These are phyloP conservation scores for Vigna trinervia DNA, from an alignment of 306 rosid species.

Conservation along the genomic window DNA sequence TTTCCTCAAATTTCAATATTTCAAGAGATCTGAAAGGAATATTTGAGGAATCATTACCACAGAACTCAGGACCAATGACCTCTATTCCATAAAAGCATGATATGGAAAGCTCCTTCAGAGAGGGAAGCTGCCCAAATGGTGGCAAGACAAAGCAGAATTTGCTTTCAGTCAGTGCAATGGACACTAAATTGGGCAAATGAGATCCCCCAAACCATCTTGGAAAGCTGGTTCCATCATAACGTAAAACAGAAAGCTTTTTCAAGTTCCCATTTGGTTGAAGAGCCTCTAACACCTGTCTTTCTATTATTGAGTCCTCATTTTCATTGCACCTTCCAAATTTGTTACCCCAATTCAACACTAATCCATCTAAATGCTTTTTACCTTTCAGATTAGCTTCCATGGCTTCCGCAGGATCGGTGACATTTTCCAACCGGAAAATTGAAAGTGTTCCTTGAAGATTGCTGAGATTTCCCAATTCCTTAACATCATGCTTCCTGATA, in stretches of 20 bases:
- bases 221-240: constrained; percentile 19
- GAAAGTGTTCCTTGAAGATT: constrained; percentile 30
- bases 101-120: constrained; percentile 35
- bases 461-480: constrained; percentile 14
- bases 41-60: not conserved
- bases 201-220: constrained; percentile 44
- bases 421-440: not conserved
- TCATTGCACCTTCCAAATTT: constrained; percentile 5
- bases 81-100: constrained; percentile 10
- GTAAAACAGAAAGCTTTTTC: not conserved
- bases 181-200: constrained; percentile 22
- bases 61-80: constrained; percentile 40
- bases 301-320: not conserved
- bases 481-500: not conserved
- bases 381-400: constrained; percentile 1
- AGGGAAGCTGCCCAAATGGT: constrained; percentile 41
- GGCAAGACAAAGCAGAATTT: constrained; percentile 33
- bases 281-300: constrained; percentile 10
- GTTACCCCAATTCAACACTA: constrained; percentile 15
- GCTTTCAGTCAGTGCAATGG: not conserved
- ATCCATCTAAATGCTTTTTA: constrained; percentile 30
- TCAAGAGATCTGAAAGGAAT: constrained; percentile 32
- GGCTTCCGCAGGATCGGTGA: not conserved
- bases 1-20: constrained; percentile 3
- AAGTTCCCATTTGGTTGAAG: constrained; percentile 30